Base-by-base conservation (phyloP, 495 filamentous ascomycete species). In the Aspergillus leporis region DNA sequence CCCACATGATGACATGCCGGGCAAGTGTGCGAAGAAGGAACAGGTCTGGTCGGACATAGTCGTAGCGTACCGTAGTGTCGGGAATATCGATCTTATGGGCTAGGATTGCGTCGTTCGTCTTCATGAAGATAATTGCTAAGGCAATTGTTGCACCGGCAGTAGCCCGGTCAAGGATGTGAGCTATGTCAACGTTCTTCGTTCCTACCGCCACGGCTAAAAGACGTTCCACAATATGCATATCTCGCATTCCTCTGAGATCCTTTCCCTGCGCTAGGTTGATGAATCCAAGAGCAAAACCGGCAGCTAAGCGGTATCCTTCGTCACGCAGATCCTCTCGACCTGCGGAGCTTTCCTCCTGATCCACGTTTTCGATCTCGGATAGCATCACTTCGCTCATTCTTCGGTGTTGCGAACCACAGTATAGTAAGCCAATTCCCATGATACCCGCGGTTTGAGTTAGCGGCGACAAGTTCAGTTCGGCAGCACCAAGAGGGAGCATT, bases 331-430 rank as follows among this genome's bases (percentile, higher is more conserved):
- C 86, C 62, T 89, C 87, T 18, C 79, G 76, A 18, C 81, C 77
- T 43, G 81, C 76, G 16, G 80, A 78, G 19, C 78, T 78, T 59
- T 97, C 92, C 48, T 90, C 90, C 14, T 83, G 71, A 38, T 91
- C 90, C 40, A 89, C 79, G 51, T 90, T 88, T 63, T 97, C 93
- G 49, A 99, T 94, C 70, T 99, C 94, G 0, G 93, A 97, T 40
- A 98, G 83, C 91, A 98, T 96, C 34, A 98, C 89, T 70, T 99
- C 94, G 66, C 91, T 97, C 94, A 99, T 99, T 51, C 94, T 85
- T 8, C 94, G 89, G 75, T 99, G 94, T 63, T 98, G 94, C 22
- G 92, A 96, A 69, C 91, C 88, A 74, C 90, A 96, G 68, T 98
- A 99, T 2, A 99, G 75, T 10, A 99, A 76, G 1, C 94, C 94